Percentiles rank a stretch among this genome's conserved stretches.
phyloP scores from a whole-genome alignment of 768 basidiomycete species.

The Auricularia sp. region DNA sequence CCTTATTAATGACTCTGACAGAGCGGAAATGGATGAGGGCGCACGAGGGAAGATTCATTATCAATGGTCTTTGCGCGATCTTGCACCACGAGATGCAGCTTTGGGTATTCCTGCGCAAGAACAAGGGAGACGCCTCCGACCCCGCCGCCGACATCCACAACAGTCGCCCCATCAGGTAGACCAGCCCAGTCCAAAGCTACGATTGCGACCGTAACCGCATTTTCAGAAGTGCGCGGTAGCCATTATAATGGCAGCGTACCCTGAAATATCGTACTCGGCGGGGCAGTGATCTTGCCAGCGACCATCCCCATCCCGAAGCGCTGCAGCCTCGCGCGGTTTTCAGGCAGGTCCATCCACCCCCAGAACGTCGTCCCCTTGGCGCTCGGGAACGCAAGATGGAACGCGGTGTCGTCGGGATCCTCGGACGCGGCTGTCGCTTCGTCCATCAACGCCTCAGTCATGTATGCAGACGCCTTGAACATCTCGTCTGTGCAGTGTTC shows the following conservation, averaged over 20 bases:
- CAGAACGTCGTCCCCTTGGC: constrained; percentile 21
- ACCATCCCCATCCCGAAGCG: constrained; percentile 27
- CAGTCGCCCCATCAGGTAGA: constrained; percentile 8
- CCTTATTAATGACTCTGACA: background rate
- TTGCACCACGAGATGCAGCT: constrained; percentile 14
- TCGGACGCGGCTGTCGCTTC: constrained; percentile 12
- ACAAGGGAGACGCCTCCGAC: constrained; percentile 10
- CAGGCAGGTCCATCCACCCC: constrained; percentile 20
- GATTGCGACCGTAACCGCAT: too few relatives aligned
- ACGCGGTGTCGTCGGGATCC: constrained; percentile 18
- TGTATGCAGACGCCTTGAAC: constrained; percentile 14
- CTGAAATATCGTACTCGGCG: background rate
- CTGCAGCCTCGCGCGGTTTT: constrained; percentile 15
- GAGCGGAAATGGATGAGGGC: too few relatives aligned
- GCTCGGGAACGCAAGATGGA: constrained; percentile 8
- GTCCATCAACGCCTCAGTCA: constrained; percentile 15
- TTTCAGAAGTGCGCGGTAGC: too few relatives aligned
- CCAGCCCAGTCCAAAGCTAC: background rate
- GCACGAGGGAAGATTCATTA: background rate
- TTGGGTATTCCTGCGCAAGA: constrained; percentile 7
- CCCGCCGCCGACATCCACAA: constrained; percentile 20
- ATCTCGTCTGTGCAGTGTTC: constrained; percentile 16
- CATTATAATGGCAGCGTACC: background rate
- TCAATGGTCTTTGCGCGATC: constrained; percentile 13
- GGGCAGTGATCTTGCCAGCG: background rate